Evolutionary conservation across 345 rosid species (phyloP).

Genomic region (Citrus reticulata): DNA sequence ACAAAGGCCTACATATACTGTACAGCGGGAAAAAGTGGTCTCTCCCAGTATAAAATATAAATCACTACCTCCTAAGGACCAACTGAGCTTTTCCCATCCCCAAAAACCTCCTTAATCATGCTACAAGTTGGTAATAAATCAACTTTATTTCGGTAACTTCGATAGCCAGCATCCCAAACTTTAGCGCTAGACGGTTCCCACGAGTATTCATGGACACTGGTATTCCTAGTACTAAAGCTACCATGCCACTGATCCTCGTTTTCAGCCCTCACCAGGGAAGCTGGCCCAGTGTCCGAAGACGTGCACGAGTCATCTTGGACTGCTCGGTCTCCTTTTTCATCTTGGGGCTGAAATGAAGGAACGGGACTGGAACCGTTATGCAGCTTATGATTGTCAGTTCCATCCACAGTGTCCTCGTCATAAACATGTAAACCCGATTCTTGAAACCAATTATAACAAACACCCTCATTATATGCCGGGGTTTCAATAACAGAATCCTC

Average conservation of each 20-base stretch:
- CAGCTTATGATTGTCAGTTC: slow-evolving; percentile 2
- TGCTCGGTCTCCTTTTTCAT: slow-evolving; percentile 15
- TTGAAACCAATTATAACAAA: not conserved
- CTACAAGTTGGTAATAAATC: slow-evolving; percentile 48
- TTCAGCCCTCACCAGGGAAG: slow-evolving; percentile 10
- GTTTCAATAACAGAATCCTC: slow-evolving; percentile 37
- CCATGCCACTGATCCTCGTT: slow-evolving; percentile 12
- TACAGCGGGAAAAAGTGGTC: not conserved
- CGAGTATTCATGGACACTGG: slow-evolving; percentile 20
- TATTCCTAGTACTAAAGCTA: slow-evolving; percentile 19
- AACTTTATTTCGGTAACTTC: slow-evolving; percentile 19
- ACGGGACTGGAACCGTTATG: slow-evolving; percentile 3
- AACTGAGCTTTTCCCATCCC: slow-evolving; percentile 24
- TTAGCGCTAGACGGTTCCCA: slow-evolving; percentile 36
- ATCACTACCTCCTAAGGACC: not conserved
- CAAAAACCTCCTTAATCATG: slow-evolving; percentile 57
- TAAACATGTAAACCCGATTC: slow-evolving; percentile 14
- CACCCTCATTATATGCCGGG: slow-evolving; percentile 16
- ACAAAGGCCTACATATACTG: not conserved
- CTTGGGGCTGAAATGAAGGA: slow-evolving; percentile 8
- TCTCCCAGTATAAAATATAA: not conserved
- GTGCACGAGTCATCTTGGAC: slow-evolving; percentile 38
- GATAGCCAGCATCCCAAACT: slow-evolving; percentile 39
- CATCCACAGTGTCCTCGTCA: slow-evolving; percentile 19
- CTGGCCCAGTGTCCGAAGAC: slow-evolving; percentile 25